phyloP scores from a whole-genome alignment of 2,329 filamentous ascomycete genomes.

The Byssochlamys sp. region DNA sequence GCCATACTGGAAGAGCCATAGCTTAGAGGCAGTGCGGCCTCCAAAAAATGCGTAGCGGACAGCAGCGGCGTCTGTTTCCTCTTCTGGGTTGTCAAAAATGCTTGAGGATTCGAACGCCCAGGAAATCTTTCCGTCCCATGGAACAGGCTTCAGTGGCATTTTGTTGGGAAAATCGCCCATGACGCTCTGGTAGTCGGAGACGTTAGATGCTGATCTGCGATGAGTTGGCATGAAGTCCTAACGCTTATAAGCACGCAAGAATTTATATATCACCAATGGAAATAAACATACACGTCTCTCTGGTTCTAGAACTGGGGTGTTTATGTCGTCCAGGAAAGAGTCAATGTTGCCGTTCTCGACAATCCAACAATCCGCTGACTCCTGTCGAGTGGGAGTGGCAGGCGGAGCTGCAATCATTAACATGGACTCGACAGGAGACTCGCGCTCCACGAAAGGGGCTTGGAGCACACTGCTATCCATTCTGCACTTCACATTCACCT shows the following conservation, averaged over 20 bases:
- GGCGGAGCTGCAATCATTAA: not conserved
- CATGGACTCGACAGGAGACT: not conserved
- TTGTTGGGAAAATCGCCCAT: not conserved
- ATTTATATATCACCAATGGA: not conserved
- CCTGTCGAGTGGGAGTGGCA: not conserved
- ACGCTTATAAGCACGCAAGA: not conserved
- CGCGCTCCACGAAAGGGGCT: not conserved
- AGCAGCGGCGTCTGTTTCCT: not conserved
- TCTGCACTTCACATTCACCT: not conserved
- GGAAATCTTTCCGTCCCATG: not conserved
- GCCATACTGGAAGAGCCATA: slow-evolving; percentile 21
- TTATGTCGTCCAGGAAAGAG: not conserved
- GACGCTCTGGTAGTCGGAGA: not conserved
- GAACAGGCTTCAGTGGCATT: not conserved
- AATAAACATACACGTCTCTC: not conserved
- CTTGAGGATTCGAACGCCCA: not conserved
- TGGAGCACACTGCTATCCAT: not conserved
- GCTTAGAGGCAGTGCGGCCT: slow-evolving; percentile 2
- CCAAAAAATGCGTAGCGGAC: not conserved
- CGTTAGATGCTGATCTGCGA: not conserved
- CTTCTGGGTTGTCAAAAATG: not conserved
- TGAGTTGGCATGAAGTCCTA: not conserved
- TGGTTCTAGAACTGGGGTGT: not conserved
- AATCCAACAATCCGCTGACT: not conserved
- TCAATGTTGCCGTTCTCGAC: not conserved